Base-by-base conservation (phyloP, 2,329 filamentous ascomycete species). In the Thermoascus crustaceus region DNA sequence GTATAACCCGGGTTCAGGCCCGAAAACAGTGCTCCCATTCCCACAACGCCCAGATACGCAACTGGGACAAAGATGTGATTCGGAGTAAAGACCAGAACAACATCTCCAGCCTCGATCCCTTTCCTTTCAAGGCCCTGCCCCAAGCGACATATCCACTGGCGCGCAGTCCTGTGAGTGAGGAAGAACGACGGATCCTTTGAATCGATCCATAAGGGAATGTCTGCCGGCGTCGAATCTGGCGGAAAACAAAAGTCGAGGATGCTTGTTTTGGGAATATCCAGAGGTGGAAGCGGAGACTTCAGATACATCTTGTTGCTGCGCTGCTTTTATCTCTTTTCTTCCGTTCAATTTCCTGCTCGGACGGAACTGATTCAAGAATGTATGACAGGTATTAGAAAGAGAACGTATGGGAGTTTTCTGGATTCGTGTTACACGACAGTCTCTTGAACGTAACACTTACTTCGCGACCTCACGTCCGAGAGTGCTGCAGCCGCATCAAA, bases 21-120 rank as follows among this genome's bases (percentile, higher is more conserved):
- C 0, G 79, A 82, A 62, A 89, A 89, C 35, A 89, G 66, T 2
- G 82, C 82, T 3, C 82, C 82, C 0, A 84, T 82, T 76, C 86
- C 86, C 33, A 86, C 68, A 13, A 82, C 69, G 10, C 84, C 84
- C 57, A 86, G 68, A 35, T 88, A 75, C 1, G 84, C 66, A 0
- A 75, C 67, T 0, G 84, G 80, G 52, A 80, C 85, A 63, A 81
- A 85, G 9, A 89, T 58, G 45, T 73, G 79, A 58, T 88, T 89
- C 14, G 77, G 74, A 0, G 80, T 80, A 59, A 81, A 88, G 13
- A 89, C 62, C 30, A 89, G 63, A 4, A 89, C 75, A 2, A 82
- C 75, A 46, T 87, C 83, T 7, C 82, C 80, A 0, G 66, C 64
- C 42, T 76, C 62, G 11, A 89, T 61, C 1, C 84, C 85, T 10